Percentiles rank a stretch among this genome's conserved stretches.
Conservation (phyloP, 2,329 filamentous ascomycete species). For the Sporothrix curviconia region DNA sequence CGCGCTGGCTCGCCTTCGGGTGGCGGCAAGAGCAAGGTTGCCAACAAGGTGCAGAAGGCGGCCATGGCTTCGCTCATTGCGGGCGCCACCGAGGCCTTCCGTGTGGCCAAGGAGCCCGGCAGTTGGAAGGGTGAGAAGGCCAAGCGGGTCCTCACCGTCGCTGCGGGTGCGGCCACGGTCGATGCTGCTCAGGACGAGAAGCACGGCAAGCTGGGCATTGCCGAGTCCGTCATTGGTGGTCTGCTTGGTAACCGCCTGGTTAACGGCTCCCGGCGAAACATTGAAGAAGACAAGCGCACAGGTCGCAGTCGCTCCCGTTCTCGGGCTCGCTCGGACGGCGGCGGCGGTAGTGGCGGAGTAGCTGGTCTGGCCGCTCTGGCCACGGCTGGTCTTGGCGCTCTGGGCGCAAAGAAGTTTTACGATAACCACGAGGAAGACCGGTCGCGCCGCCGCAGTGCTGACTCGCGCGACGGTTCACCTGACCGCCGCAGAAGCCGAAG, state of each 20-base stretch:
- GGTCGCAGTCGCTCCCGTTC: conserved; percentile 66
- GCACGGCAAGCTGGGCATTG: conserved; percentile 74
- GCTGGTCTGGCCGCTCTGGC: conserved; percentile 56
- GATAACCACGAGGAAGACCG: conserved; percentile 41
- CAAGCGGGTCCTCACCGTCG: conserved; percentile 83
- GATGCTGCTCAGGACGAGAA: conserved; percentile 68
- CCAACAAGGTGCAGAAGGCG: conserved; percentile 69
- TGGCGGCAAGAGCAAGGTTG: conserved; percentile 39
- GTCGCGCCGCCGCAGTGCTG: conserved; percentile 47
- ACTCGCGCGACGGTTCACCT: conserved; percentile 42
- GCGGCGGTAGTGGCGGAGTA: conserved; percentile 37
- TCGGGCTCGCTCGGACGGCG: conserved; percentile 38
- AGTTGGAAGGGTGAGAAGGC: conserved; percentile 88
- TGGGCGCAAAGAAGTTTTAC: conserved; percentile 55
- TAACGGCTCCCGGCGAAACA: conserved; percentile 67
- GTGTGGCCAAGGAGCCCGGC: conserved; percentile 80
- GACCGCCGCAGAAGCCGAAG: conserved; percentile 48
- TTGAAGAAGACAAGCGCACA: conserved; percentile 52
- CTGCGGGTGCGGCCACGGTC: conserved; percentile 76
- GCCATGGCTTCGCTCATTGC: conserved; percentile 87
- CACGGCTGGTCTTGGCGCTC: conserved; percentile 53
- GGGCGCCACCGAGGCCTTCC: conserved; percentile 86
- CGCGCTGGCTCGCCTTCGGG: conserved; percentile 46
- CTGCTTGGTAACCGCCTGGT: conserved; percentile 78
- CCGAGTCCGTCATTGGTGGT: conserved; percentile 83